phyloP scores from a whole-genome alignment of 106 monocot genomes.

The Vanilla planifolia region DNA sequence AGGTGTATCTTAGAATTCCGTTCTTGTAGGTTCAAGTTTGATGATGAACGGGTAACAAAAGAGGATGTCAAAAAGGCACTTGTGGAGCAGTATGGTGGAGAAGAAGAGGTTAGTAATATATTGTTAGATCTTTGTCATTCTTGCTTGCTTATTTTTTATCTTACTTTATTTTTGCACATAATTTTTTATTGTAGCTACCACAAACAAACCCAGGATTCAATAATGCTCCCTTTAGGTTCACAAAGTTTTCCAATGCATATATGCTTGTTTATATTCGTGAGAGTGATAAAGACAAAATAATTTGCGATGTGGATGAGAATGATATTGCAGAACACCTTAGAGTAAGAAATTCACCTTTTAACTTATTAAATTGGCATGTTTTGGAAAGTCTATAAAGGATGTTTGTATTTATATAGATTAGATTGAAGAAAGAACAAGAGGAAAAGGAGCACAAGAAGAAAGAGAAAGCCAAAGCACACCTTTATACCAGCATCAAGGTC shows the following conservation, averaged over 20 bases:
- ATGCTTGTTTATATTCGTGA: slow-evolving; percentile 88
- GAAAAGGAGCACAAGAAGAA: slow-evolving; percentile 88
- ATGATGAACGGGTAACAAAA: slow-evolving; percentile 91
- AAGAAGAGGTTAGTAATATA: slow-evolving; percentile 55
- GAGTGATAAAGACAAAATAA: slow-evolving; percentile 76
- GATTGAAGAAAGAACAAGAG: slow-evolving; percentile 88
- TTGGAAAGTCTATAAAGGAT: not conserved
- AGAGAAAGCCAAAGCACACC: slow-evolving; percentile 81
- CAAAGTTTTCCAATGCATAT: slow-evolving; percentile 86
- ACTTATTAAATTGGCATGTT: not conserved
- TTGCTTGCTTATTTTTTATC: not conserved
- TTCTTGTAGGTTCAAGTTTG: slow-evolving; percentile 74
- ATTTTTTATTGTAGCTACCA: slow-evolving; percentile 33
- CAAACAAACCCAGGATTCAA: slow-evolving; percentile 75
- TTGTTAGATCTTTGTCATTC: not conserved
- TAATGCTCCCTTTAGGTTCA: slow-evolving; percentile 71
- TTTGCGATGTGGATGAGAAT: slow-evolving; percentile 81
- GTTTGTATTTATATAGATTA: slow-evolving; percentile 29
- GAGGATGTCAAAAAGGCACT: slow-evolving; percentile 75
- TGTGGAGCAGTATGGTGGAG: slow-evolving; percentile 93
- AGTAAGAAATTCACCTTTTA: slow-evolving; percentile 18
- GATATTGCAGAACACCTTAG: slow-evolving; percentile 82
- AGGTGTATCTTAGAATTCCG: not conserved
- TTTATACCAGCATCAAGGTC: slow-evolving; percentile 85
- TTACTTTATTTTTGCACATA: not conserved